Conservation (phyloP, 208 protist species). For the Phytomonas francai region DNA sequence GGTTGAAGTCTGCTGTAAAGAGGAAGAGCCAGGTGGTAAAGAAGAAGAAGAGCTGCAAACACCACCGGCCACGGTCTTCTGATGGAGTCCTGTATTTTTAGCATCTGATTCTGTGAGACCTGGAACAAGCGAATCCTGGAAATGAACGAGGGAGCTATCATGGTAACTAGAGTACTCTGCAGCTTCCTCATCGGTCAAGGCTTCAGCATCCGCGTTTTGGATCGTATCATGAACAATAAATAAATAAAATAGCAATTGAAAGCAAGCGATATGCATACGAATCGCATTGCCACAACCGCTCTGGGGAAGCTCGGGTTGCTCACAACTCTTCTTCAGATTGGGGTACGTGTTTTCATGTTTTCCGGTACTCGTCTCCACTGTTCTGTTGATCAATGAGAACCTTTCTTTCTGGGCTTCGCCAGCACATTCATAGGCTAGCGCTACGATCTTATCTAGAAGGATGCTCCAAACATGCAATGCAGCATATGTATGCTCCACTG, state of each 20-base stretch:
- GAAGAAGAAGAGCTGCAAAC: not conserved
- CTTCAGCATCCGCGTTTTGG: slow-evolving; percentile 20
- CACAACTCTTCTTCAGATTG: not conserved
- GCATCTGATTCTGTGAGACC: not conserved
- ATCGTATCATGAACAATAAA: slow-evolving; percentile 47
- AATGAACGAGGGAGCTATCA: not conserved
- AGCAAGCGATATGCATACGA: slow-evolving; percentile 8
- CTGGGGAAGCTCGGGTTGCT: not conserved
- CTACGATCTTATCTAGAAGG: slow-evolving; percentile 59
- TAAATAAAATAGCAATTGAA: slow-evolving; percentile 29
- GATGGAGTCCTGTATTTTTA: not conserved
- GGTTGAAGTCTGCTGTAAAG: not conserved
- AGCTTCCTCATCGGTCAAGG: slow-evolving; percentile 1
- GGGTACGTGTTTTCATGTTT: slow-evolving; percentile 11
- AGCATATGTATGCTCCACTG: slow-evolving; percentile 47
- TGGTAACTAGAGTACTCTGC: not conserved
- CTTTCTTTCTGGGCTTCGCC: not conserved
- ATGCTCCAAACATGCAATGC: slow-evolving; percentile 54
- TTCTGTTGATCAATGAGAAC: not conserved
- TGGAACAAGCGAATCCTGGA: not conserved
- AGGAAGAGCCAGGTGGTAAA: not conserved
- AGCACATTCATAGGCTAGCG: slow-evolving; percentile 35
- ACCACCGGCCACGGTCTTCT: not conserved
- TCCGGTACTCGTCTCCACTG: not conserved
- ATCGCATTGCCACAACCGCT: not conserved